Conservation (phyloP, 2,329 filamentous ascomycete species). For the Cladobotryum mycophilum region DNA sequence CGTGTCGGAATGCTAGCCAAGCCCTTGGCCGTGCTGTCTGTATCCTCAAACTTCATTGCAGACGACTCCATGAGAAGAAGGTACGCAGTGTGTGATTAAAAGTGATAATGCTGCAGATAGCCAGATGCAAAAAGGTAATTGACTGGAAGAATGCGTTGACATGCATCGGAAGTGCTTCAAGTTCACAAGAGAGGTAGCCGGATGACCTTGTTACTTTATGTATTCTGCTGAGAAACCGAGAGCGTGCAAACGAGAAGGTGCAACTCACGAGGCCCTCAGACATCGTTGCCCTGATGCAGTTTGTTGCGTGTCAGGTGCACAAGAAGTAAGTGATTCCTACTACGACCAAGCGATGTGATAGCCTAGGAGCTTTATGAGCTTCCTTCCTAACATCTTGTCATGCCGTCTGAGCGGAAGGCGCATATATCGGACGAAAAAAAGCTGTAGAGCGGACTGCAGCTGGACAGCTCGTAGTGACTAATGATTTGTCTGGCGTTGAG, state of each 20-base stretch:
- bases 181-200: background rate
- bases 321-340: background rate
- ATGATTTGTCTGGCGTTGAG: too few relatives aligned
- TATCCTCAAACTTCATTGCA: conserved; percentile 5
- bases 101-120: conserved; percentile 8
- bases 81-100: background rate
- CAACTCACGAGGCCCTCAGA: conserved; percentile 1
- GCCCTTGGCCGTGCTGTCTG: background rate
- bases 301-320: background rate
- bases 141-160: conserved; percentile 2
- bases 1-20: background rate
- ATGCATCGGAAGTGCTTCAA: background rate
- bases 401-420: background rate
- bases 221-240: background rate
- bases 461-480: too few relatives aligned
- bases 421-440: background rate
- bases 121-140: conserved; percentile 2
- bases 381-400: background rate
- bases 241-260: background rate
- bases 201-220: background rate
- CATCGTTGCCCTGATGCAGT: background rate
- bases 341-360: too few relatives aligned
- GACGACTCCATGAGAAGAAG: background rate
- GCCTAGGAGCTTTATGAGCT: background rate
- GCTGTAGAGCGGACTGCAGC: background rate